Percentiles rank a stretch among this genome's conserved stretches.
These are phyloP conservation scores for Coniosporium tulheliwenetii DNA, from an alignment of 2,329 filamentous ascomycete genomes.

Conservation along the genomic window DNA sequence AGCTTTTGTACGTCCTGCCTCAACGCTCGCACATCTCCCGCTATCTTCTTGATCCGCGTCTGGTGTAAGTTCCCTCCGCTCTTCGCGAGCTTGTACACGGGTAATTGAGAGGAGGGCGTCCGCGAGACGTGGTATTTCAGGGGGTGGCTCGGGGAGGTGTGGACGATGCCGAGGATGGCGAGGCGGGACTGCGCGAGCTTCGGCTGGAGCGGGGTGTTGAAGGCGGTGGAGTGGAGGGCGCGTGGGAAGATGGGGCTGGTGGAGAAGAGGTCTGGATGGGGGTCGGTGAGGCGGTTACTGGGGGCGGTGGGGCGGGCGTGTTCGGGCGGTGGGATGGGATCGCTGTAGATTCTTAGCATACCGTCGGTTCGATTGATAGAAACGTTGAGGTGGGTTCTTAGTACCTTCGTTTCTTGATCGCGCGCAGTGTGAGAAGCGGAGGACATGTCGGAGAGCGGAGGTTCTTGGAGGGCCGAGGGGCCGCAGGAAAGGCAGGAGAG, in stretches of 20 bases:
- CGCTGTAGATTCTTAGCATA: not conserved
- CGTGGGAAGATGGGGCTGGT: not conserved
- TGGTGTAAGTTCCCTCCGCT: conserved; percentile 60
- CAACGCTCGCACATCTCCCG: conserved; percentile 53
- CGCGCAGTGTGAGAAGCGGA: conserved; percentile 24
- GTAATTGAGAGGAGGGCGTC: conserved; percentile 53
- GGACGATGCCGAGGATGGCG: not conserved
- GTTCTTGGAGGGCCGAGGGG: conserved; percentile 21
- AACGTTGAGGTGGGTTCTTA: not conserved
- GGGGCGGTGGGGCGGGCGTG: not conserved
- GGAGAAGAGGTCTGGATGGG: not conserved
- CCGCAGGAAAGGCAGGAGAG: conserved; percentile 22
- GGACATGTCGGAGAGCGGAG: conserved; percentile 13
- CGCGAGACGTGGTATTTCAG: conserved; percentile 57
- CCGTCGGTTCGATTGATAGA: not conserved
- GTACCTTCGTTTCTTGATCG: conserved; percentile 13
- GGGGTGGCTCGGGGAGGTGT: conserved; percentile 6
- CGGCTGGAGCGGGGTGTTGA: not conserved
- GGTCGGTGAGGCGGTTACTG: not conserved
- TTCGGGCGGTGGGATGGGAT: not conserved
- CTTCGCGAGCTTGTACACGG: conserved; percentile 62
- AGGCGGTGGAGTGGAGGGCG: not conserved
- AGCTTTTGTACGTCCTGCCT: conserved; percentile 45
- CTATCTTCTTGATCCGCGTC: conserved; percentile 64
- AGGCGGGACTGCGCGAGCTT: not conserved